Evolutionary conservation across 495 filamentous ascomycete genomes (phyloP).

Genomic region (Aspergillus mulundensis): DNA sequence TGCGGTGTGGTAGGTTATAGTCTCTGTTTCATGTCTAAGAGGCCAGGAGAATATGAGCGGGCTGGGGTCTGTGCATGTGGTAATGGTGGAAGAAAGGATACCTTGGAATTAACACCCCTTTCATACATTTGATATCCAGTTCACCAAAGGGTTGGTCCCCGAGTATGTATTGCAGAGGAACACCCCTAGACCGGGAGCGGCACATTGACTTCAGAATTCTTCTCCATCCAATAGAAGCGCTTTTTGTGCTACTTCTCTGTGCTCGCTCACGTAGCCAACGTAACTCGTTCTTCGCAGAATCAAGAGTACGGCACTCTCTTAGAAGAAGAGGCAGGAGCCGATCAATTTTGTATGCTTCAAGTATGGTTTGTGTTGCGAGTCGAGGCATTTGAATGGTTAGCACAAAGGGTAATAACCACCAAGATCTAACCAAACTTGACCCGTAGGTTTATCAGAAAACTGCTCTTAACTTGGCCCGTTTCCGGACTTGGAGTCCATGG

Average conservation of each 20-base stretch:
- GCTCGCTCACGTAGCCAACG: constrained; percentile 78
- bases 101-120: constrained; percentile 82
- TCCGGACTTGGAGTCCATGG: no score
- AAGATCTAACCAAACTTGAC: no score
- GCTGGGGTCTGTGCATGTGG: neutral
- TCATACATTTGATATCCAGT: constrained; percentile 69
- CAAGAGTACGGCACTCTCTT: constrained; percentile 61
- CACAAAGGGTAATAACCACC: no score
- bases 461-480: no score
- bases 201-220: constrained; percentile 48
- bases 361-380: constrained; percentile 55
- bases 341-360: constrained; percentile 50
- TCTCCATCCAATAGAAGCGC: constrained; percentile 21
- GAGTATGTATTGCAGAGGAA: constrained; percentile 85
- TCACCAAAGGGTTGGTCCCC: constrained; percentile 85
- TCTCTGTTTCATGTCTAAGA: constrained; percentile 66
- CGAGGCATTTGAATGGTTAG: constrained; percentile 63
- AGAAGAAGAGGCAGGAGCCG: constrained; percentile 65
- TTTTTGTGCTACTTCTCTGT: neutral
- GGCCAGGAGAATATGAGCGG: neutral
- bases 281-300: constrained; percentile 70
- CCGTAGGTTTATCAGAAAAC: no score
- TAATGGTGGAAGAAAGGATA: constrained; percentile 20
- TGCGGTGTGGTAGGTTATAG: constrained; percentile 57
- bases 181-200: constrained; percentile 53